A percentile compares a stretch with the other conserved stretches of the same genome.
These are phyloP conservation scores for Vanrija sp. DNA, from an alignment of 1,284 basidiomycete species.

Conservation along the genomic window DNA sequence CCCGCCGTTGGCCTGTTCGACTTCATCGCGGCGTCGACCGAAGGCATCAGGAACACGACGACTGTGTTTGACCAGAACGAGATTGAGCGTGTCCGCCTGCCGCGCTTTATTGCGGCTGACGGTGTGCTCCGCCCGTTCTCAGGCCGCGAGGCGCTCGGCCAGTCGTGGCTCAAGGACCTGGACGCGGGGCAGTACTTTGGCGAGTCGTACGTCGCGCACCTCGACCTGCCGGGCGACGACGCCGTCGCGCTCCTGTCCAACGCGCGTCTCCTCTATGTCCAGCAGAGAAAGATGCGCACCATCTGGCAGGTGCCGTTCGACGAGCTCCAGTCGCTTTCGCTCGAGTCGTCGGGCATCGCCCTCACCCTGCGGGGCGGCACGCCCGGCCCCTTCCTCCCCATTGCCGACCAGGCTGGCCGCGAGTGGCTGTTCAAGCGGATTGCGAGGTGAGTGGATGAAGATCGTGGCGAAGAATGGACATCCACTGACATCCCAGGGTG, in stretches of 20 bases:
- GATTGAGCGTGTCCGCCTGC: conserved; percentile 83
- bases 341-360: conserved; percentile 83
- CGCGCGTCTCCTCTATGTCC: conserved; percentile 74
- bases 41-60: conserved; percentile 97
- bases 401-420: conserved; percentile 53
- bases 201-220: conserved; percentile 88
- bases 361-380: conserved; percentile 62
- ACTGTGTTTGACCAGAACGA: conserved; percentile 94
- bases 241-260: conserved; percentile 79
- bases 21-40: conserved; percentile 90
- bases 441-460: conserved; percentile 36
- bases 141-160: conserved; percentile 83
- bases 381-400: conserved; percentile 56
- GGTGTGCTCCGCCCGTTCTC: conserved; percentile 81
- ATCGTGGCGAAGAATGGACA: not conserved
- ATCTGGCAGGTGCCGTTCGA: conserved; percentile 90
- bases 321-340: conserved; percentile 79
- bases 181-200: conserved; percentile 66
- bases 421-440: conserved; percentile 59
- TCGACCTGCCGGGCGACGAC: conserved; percentile 76
- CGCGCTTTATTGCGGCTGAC: conserved; percentile 80
- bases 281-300: conserved; percentile 76
- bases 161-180: conserved; percentile 92
- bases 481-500: conserved; percentile 22
- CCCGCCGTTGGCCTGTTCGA: conserved; percentile 97